These are phyloP conservation scores for Thymus quinquecostatus DNA, from an alignment of 257 asterid genomes.

Conservation along the genomic window DNA sequence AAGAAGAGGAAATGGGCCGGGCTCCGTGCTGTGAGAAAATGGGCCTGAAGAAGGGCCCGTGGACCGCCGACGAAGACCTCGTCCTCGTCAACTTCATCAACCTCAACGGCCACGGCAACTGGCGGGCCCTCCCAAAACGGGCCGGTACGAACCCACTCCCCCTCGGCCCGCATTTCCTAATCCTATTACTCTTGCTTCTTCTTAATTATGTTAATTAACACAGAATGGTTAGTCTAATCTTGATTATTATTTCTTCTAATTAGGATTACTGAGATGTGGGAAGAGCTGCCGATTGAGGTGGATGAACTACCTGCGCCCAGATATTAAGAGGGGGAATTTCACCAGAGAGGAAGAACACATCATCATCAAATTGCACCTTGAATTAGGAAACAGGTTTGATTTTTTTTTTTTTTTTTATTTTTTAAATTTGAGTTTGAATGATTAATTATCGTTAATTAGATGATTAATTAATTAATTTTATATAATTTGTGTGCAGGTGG, in stretches of 20 bases:
- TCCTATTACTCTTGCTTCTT: too few relatives aligned
- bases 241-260: too few relatives aligned
- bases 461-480: too few relatives aligned
- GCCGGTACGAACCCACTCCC: conserved; percentile 53
- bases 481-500: conserved; percentile 38
- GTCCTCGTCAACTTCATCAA: conserved; percentile 57
- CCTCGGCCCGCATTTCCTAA: not conserved
- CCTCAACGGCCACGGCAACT: conserved; percentile 67
- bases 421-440: not conserved
- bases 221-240: too few relatives aligned
- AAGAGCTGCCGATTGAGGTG: conserved; percentile 74
- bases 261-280: conserved; percentile 70
- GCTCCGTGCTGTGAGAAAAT: conserved; percentile 84
- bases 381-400: conserved; percentile 65
- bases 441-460: not conserved
- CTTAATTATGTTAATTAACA: too few relatives aligned
- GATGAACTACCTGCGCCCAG: conserved; percentile 68
- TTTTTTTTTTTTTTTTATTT: not conserved
- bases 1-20: conserved; percentile 35
- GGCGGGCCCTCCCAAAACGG: conserved; percentile 84
- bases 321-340: conserved; percentile 66
- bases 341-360: conserved; percentile 52
- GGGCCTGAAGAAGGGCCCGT: conserved; percentile 87
- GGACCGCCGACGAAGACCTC: conserved; percentile 74
- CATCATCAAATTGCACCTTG: conserved; percentile 49